These are phyloP conservation scores for Megacollybia platyphylla DNA, from an alignment of 1,284 basidiomycete genomes.

Conservation along the genomic window DNA sequence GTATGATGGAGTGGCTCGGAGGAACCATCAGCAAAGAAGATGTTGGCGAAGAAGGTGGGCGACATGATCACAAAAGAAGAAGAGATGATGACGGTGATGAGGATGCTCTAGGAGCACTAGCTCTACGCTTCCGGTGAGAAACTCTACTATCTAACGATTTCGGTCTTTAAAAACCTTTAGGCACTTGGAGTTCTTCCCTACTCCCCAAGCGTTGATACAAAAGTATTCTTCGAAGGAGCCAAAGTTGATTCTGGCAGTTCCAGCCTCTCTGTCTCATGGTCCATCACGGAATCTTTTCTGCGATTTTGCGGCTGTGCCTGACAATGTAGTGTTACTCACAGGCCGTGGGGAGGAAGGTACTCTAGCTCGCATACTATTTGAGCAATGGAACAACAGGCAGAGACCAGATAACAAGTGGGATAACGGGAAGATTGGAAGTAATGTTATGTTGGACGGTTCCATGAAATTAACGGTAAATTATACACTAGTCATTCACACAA, in stretches of 20 bases:
- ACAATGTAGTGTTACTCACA: constrained; percentile 81
- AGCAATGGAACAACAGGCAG: constrained; percentile 79
- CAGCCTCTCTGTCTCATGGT: constrained; percentile 86
- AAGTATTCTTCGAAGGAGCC: constrained; percentile 79
- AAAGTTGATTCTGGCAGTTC: constrained; percentile 89
- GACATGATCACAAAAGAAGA: constrained; percentile 43
- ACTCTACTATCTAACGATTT: neutral
- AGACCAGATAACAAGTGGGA: constrained; percentile 73
- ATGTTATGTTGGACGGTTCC: constrained; percentile 64
- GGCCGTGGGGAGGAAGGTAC: constrained; percentile 70
- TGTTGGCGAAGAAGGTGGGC: constrained; percentile 57
- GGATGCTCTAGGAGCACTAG: constrained; percentile 65
- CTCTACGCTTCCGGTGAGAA: constrained; percentile 60
- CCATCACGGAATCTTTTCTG: constrained; percentile 80
- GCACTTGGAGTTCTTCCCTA: constrained; percentile 82
- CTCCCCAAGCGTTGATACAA: constrained; percentile 68
- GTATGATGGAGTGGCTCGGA: constrained; percentile 99
- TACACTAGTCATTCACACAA: constrained; percentile 1
- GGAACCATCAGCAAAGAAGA: constrained; percentile 87
- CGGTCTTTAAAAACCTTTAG: constrained; percentile 16
- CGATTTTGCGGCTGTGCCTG: constrained; percentile 69
- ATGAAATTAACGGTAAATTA: constrained; percentile 50
- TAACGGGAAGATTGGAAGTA: constrained; percentile 76
- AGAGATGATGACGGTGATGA: constrained; percentile 59
- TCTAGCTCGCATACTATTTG: constrained; percentile 69